Base-by-base conservation (phyloP, 805 yeast genomes). In the Candida ascalaphidarum region DNA sequence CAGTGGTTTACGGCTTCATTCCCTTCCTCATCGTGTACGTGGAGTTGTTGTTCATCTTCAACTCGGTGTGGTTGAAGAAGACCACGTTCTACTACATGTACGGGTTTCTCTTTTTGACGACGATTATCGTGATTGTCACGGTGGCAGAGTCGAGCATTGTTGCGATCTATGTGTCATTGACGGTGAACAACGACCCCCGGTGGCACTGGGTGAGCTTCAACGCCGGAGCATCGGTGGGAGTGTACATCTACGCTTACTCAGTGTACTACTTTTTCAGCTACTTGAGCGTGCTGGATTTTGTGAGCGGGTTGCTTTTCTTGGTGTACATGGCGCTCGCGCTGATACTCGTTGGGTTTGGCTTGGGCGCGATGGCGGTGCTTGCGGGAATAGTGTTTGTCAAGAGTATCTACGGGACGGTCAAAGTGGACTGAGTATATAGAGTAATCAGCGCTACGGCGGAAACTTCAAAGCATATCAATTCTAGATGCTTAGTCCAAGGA, bases 121-220 rank as follows among this genome's bases (percentile, higher is more conserved):
- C 76, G 18, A 34, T 74, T 4, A 55, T 83, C 24, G 59, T 82
- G 20, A 53, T 74, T 24, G 59, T 81, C 20, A 75, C 81, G 10
- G 74, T 82, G 13, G 58, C 74, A 22, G 94, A 84, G 50, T 71
- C 81, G 29, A 73, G 88, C 7, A 65, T 84, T 14, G 72, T 84
- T 23, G 74, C 81, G 5, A 66, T 79, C 7, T 84, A 79, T 44
- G 46, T 80, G 23, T 66, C 79, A 24, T 61, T 84, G 42, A 49
- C 61, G 2, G 62, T 65, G 14, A 58, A 70, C 39, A 71, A 68
- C 28, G 69, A 71, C 44, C 70, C 71, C 27, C 58, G 66, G 39
- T 86, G 95, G 95, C 83, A 82, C 47, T 84, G 95, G 95, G 65
- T 77, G 39, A 63, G 85, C 9, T 84, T 83, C 51, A 50, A 73